Evolutionary conservation across 345 rosid species (phyloP), one percentile per base, ranked within the genome.

Genomic region (Bruguiera sexangula): DNA sequence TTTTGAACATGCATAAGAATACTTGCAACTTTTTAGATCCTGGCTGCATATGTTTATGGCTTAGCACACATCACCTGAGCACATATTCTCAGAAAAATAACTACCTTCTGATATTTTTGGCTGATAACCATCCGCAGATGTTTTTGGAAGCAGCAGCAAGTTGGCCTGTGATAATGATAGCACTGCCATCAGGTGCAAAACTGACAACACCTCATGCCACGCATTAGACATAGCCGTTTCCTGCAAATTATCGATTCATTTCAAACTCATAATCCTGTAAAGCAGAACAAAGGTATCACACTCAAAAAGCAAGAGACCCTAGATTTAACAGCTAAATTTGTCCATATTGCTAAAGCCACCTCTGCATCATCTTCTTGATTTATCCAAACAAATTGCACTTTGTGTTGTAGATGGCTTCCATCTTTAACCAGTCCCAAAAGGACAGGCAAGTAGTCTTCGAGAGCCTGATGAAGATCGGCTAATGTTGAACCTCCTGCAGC

Each of bases 161-260:
- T 89, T 96, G 82, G 95, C 98, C 75, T 85, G 96, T 67, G 93
- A 96, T 82, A 92, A 71, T 48, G 80, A 85, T 67, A 96, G 87
- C 92, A 88, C 89, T 6, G 99, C 98, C 99, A 92, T 90, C 78
- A 96, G 81, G 81, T 96, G 99, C 82, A 96, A 82, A 71, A 96
- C 96, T 11, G 99, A 92, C 81, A 96, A 84, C 68, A 90, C 91
- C 83, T 92, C 99, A 32, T 90, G 92, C 98, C 99, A 96, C 69
- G 90, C 86, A 81, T 90, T 92, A 75, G 86, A 84, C 82, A 89
- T 86, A 21, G 87, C 78, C 39, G 98, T 89, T 82, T 96, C 99
- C 99, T 96, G 97, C 62, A 79, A 68, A 79, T 59, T 62, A 48
- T 67, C 20, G 20, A 24, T 77, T 60, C 58, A 70, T 43, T 63